Conservation (phyloP, 1,284 basidiomycete genomes). For the Ceratobasidium sp. region DNA sequence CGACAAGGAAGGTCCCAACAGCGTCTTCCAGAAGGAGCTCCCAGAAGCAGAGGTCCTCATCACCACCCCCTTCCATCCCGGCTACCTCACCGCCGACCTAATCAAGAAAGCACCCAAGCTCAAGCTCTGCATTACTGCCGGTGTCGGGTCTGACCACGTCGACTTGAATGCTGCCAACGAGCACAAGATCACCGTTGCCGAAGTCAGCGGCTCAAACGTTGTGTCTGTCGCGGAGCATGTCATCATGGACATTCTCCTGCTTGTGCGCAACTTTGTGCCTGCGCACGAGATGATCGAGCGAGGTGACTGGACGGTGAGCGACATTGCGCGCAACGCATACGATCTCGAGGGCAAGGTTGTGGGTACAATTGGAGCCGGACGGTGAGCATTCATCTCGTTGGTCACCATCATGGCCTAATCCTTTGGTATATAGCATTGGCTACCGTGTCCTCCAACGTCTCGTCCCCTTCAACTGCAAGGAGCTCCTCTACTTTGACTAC, state of each 20-base stretch:
- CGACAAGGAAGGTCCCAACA: slow-evolving; percentile 87
- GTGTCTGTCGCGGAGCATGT: slow-evolving; percentile 94
- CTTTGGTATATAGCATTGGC: slow-evolving; percentile 67
- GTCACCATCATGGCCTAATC: neutral
- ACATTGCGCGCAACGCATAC: slow-evolving; percentile 80
- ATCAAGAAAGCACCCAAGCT: slow-evolving; percentile 80
- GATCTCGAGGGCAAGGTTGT: slow-evolving; percentile 93
- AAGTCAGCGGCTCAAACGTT: slow-evolving; percentile 85
- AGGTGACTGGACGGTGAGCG: slow-evolving; percentile 86
- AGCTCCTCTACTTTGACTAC: slow-evolving; percentile 95
- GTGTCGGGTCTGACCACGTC: slow-evolving; percentile 94
- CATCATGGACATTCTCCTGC: slow-evolving; percentile 80
- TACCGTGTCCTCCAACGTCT: slow-evolving; percentile 91
- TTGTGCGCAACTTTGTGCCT: slow-evolving; percentile 87
- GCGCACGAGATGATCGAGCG: slow-evolving; percentile 86
- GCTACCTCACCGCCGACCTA: slow-evolving; percentile 59
- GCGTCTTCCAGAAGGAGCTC: slow-evolving; percentile 88
- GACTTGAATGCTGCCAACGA: slow-evolving; percentile 90
- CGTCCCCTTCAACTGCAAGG: slow-evolving; percentile 87
- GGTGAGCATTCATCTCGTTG: neutral
- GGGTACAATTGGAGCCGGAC: slow-evolving; percentile 85
- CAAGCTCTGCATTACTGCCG: slow-evolving; percentile 91
- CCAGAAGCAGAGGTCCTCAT: slow-evolving; percentile 83
- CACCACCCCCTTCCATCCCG: slow-evolving; percentile 93
- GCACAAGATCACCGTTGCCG: slow-evolving; percentile 81